Base-by-base conservation (phyloP, 1,284 basidiomycete species). In the Rugosomyces carneus region DNA sequence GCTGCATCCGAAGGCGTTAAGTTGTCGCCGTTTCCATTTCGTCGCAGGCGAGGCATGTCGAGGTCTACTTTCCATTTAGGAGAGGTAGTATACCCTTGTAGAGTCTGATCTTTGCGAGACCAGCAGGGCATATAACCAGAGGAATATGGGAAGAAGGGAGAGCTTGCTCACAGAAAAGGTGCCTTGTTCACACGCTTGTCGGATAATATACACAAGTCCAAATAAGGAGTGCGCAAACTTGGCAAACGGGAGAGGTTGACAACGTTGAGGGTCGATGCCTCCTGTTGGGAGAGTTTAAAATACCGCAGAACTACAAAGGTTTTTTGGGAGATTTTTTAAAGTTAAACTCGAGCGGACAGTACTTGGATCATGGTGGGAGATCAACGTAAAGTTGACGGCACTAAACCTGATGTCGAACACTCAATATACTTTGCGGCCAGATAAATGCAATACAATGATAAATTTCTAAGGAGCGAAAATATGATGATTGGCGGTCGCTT, bases 31-130 rank as follows among this genome's bases (percentile, higher is more conserved):
- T 39, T 45, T 44, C 50, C 50, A 41, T 39, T 44, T 44, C 51
- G 50, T 45, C 48, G 55, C 42, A 53, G 50, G 13, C 55, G 52
- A 20, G 56, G 47, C 46, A 56, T 52, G 9, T 53, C 40, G 16
- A 57, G 43, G 24, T 54, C 54, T 26, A 58, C 57, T 24, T 52
- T 54, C 63, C 62, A 66, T 60, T 43, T 52, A 46, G 42, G 44
- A 39, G 58, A 51, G 26, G 52, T 39, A 23, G 29, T 50, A 36
- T 49, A 43, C 32, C 42, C 42, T 39, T 23, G 21, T 7, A 50
- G 16, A 43, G 37, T 35, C 42, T 39, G 51, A 41, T 37, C 37
- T 42, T 45, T 36, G 24, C 16, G 43, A 34, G 49, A 53, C 57
- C 53, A 55, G 48, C 58, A 44, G 43, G 47, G 55, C 58, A 59